Evolutionary conservation across 1,139 yeast species (phyloP).

Genomic region (Yamadazyma songkhlaensis): DNA sequence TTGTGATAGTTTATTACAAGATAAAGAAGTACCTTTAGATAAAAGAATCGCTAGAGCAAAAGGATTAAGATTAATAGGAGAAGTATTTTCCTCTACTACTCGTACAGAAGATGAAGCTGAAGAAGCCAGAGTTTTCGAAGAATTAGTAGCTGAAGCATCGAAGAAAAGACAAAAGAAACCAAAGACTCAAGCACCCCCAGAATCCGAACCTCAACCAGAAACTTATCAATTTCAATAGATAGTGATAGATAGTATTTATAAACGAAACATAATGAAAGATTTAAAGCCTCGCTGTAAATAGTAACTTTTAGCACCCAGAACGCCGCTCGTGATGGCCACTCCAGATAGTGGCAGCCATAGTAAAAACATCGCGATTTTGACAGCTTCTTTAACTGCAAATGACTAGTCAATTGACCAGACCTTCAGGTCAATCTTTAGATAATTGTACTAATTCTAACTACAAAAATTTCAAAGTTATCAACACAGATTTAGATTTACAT

Average conservation of each 20-base stretch:
- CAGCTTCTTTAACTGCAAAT: not conserved
- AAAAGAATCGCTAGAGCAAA: slow-evolving; percentile 75
- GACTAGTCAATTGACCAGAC: slow-evolving; percentile 4
- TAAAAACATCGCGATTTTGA: not conserved
- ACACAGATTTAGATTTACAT: slow-evolving; percentile 24
- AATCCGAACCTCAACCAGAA: too few relatives aligned
- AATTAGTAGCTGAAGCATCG: slow-evolving; percentile 87
- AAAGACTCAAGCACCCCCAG: not conserved
- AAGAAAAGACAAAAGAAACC: slow-evolving; percentile 65
- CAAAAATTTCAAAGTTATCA: slow-evolving; percentile 43
- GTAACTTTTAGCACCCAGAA: slow-evolving; percentile 1
- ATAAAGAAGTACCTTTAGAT: slow-evolving; percentile 49
- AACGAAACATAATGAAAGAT: too few relatives aligned
- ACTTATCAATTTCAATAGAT: too few relatives aligned
- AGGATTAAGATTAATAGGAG: slow-evolving; percentile 72
- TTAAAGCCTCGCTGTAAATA: not conserved
- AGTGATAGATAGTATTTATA: too few relatives aligned
- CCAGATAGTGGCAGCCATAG: too few relatives aligned
- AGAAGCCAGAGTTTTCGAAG: slow-evolving; percentile 89
- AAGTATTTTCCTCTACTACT: slow-evolving; percentile 60
- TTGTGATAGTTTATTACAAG: slow-evolving; percentile 75
- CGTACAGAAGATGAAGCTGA: slow-evolving; percentile 86
- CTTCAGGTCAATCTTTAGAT: slow-evolving; percentile 32
- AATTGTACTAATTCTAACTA: slow-evolving; percentile 80
- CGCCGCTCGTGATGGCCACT: too few relatives aligned